Evolutionary conservation across 768 basidiomycete species (phyloP), one percentile per base, ranked within the genome.

Genomic region (Rhodotorula toruloides): DNA sequence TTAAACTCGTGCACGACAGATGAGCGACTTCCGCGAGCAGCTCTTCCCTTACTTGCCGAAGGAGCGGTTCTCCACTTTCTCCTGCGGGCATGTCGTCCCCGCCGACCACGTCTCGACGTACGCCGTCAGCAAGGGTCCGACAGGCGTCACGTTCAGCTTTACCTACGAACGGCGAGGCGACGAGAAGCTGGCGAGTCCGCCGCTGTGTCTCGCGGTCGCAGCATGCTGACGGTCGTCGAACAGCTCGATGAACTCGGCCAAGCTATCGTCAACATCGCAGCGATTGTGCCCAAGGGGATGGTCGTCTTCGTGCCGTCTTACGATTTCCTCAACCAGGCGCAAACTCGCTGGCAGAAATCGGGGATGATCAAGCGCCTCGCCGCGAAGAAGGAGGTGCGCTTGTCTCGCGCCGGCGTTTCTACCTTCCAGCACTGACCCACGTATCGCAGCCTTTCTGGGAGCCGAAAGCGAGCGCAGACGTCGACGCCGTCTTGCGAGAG

Each of bases 261-360:
- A 61, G 82, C 89, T 19, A 76, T 99, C 52, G 75, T 85, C n/a
- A 97, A 94, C 73, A 84, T 91, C 54, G 81, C 84, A 29, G 85
- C 82, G 40, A 76, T 94, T 25, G 83, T 93, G 9, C 89, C 92
- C 0, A 86, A 85, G 27, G 94, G 94, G 0, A 83, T 97, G 78
- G 88, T 98, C 27, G 87, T 96, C 12, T 99, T 99, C 76, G 84
- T 97, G 46, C 93, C 94, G 1, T 94, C 91, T 0, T 98, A 98
- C 76, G 83, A 81, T 36, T 92, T 90, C 71, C 79, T 97, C 43
- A 83, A 87, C 63, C 77, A 80, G 44, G 84, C 87, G 7, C 87
- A 84, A 71, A 79, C 78, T 9, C 74, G 80, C 11, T 98, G 94
- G 92, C 76, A 78, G 11, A 80, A 80, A 53, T 83, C 78, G 52